Percentiles rank a stretch among this genome's conserved stretches.
Conservation (phyloP, 192 early-diverging fungal genomes). For the Umbelopsis sp. region DNA sequence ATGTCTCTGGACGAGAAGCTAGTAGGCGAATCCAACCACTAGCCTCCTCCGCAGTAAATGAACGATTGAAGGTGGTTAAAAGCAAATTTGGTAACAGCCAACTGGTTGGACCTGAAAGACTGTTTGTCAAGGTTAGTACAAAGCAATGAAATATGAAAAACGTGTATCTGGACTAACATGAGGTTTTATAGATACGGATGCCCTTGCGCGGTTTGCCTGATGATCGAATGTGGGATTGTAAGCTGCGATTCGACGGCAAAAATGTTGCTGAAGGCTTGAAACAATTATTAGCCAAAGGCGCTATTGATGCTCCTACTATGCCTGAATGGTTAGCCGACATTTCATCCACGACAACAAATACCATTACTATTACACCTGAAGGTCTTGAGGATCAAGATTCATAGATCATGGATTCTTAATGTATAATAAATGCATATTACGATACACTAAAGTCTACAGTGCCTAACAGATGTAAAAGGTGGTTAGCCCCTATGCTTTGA, state of each 20-base stretch:
- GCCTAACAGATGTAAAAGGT: no score
- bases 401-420: not conserved
- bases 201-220: slow-evolving; percentile 26
- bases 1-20: not conserved
- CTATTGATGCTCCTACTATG: slow-evolving; percentile 6
- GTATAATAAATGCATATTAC: not conserved
- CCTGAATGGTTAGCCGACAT: slow-evolving; percentile 13
- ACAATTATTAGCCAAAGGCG: slow-evolving; percentile 23
- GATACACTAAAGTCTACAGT: no score
- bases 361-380: slow-evolving; percentile 16
- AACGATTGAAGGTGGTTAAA: not conserved
- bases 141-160: not conserved
- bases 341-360: slow-evolving; percentile 2
- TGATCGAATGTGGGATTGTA: slow-evolving; percentile 27
- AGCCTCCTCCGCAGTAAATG: slow-evolving; percentile 12
- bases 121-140: slow-evolving; percentile 20
- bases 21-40: slow-evolving; percentile 12
- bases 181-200: slow-evolving; percentile 16
- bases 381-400: slow-evolving; percentile 16
- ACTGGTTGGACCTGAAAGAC: slow-evolving; percentile 13
- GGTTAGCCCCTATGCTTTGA: no score
- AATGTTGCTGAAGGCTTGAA: slow-evolving; percentile 51
- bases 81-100: not conserved
- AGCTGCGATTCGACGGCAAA: slow-evolving; percentile 39
- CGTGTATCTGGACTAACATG: not conserved